Conservation (phyloP, 768 basidiomycete species). For the Collybiopsis luxurians region DNA sequence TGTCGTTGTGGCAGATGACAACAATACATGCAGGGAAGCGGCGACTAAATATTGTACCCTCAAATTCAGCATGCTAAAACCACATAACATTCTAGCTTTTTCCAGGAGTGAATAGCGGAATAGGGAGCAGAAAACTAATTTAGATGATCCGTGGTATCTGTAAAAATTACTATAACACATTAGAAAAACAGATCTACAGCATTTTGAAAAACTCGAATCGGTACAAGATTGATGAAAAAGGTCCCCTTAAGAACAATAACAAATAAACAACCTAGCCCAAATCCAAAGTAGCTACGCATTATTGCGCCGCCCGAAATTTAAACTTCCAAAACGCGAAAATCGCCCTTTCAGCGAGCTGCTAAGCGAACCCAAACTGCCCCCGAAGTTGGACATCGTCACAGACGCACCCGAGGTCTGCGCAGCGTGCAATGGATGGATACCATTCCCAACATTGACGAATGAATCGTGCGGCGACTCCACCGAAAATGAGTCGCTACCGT, state of each 20-base stretch:
- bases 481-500: constrained; percentile 57
- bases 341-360: constrained; percentile 67
- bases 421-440: constrained; percentile 45
- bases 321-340: constrained; percentile 73
- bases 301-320: constrained; percentile 59
- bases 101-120: too few species aligned
- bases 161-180: not conserved
- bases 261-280: constrained; percentile 7
- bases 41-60: too few species aligned
- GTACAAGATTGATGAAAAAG: constrained; percentile 11
- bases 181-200: not conserved
- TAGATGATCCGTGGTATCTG: not conserved
- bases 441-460: constrained; percentile 72
- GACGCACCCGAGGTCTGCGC: constrained; percentile 55
- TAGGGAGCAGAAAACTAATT: not conserved
- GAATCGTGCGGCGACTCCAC: constrained; percentile 72
- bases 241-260: constrained; percentile 14
- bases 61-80: too few species aligned
- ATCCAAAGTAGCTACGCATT: not conserved
- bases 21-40: too few species aligned
- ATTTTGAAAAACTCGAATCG: not conserved
- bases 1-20: too few species aligned
- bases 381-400: constrained; percentile 60
- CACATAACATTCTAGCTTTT: too few species aligned
- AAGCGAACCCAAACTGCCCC: constrained; percentile 53